Evolutionary conservation across 164 flowering plant species (phyloP).

Genomic region (Amborella trichopoda): DNA sequence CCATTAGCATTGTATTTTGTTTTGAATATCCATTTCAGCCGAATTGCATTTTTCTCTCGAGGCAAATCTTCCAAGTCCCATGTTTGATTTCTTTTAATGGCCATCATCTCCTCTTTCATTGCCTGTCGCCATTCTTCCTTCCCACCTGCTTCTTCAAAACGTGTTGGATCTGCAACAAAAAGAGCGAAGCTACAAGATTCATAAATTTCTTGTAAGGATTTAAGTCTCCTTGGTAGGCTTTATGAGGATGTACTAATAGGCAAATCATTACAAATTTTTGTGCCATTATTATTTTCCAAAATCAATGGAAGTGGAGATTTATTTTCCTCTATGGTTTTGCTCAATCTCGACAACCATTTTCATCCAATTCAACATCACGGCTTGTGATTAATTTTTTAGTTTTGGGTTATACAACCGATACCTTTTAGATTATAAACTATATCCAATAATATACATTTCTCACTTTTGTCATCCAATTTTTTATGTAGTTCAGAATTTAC

Average conservation of each 20-base stretch:
- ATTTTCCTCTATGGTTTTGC: background rate
- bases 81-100: constrained; percentile 6
- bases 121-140: constrained; percentile 6
- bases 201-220: background rate
- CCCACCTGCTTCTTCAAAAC: constrained; percentile 2
- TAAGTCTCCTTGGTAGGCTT: background rate
- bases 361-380: background rate
- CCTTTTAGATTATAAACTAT: background rate
- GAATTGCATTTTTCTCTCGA: background rate
- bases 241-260: background rate
- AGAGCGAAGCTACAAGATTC: background rate
- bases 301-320: background rate
- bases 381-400: background rate
- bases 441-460: background rate
- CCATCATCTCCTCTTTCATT: constrained; percentile 7
- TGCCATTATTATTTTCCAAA: background rate
- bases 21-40: constrained; percentile 9
- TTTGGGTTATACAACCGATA: background rate
- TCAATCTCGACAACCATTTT: background rate
- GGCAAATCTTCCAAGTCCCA: constrained; percentile 4
- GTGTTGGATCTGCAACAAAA: background rate
- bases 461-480: background rate
- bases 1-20: constrained; percentile 3
- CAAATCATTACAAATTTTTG: background rate
- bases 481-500: background rate